Conservation (phyloP, 2,329 filamentous ascomycete species). For the Fusarium sp. region DNA sequence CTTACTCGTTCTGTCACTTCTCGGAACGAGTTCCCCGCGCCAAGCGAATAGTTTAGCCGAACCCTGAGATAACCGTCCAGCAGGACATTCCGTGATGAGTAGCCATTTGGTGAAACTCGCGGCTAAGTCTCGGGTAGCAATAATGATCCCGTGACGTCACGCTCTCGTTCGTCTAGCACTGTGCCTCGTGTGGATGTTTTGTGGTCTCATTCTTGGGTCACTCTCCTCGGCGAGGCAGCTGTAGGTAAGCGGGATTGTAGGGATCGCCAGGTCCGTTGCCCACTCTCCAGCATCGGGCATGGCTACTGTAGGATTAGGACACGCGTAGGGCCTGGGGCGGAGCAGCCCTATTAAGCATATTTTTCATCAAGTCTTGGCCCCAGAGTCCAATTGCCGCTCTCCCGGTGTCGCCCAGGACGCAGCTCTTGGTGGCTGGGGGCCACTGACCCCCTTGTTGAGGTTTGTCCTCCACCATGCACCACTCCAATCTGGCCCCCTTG, state of each 20-base stretch:
- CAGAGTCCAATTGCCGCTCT: background rate
- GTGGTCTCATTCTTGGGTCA: conserved; percentile 1
- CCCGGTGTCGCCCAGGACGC: background rate
- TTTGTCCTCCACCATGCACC: background rate
- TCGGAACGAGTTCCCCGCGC: background rate
- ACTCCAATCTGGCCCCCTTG: background rate
- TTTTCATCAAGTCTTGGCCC: background rate
- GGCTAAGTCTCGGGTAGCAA: background rate
- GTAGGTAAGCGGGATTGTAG: conserved; percentile 3
- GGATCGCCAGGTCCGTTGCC: background rate
- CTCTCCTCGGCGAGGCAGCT: background rate
- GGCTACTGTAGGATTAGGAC: background rate
- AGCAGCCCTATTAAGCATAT: conserved; percentile 13
- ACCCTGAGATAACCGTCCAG: background rate
- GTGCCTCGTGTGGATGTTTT: background rate
- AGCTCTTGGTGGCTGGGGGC: background rate
- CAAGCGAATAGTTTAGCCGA: conserved; percentile 1
- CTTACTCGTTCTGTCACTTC: background rate
- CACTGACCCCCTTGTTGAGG: background rate
- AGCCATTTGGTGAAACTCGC: background rate
- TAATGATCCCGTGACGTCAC: background rate
- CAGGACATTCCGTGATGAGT: background rate
- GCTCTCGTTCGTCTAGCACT: background rate
- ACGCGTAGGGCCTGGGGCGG: conserved; percentile 4
- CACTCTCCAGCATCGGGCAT: background rate